Conservation (phyloP, 1,139 yeast species). For the Yarrowia galli region DNA sequence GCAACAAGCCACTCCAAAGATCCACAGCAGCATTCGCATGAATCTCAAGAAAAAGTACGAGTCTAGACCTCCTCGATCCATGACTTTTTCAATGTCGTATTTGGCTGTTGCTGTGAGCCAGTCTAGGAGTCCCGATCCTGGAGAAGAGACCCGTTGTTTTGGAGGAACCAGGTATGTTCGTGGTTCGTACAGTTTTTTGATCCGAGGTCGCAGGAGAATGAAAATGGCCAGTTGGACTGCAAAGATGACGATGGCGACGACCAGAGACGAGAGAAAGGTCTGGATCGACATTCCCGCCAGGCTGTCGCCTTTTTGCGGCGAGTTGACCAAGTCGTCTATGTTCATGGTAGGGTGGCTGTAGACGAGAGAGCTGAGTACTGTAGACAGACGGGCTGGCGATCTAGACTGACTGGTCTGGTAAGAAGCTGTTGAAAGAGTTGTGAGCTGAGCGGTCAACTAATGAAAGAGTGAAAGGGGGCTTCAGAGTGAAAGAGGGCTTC, state of each 20-base stretch:
- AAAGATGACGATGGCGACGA: conserved; percentile 17
- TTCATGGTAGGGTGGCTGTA: conserved; percentile 26
- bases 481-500: no score
- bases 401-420: no score
- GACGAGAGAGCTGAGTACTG: no score
- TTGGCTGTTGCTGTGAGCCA: conserved; percentile 24
- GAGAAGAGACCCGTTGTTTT: conserved; percentile 1
- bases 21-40: conserved; percentile 64
- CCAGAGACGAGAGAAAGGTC: conserved; percentile 31
- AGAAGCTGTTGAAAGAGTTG: no score
- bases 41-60: conserved; percentile 88
- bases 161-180: conserved; percentile 31
- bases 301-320: conserved; percentile 15
- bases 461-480: no score
- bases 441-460: no score
- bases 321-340: conserved; percentile 13
- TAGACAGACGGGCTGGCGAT: no score
- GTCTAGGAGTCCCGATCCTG: conserved; percentile 26
- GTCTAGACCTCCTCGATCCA: conserved; percentile 67
- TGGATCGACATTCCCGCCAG: conserved; percentile 34
- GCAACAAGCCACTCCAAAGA: conserved; percentile 69
- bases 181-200: conserved; percentile 31
- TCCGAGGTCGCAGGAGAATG: conserved; percentile 8
- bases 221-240: conserved; percentile 25
- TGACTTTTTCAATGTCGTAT: conserved; percentile 14